These are phyloP conservation scores for Fusarium nelsonii DNA, from an alignment of 2,329 filamentous ascomycete genomes.

Conservation along the genomic window DNA sequence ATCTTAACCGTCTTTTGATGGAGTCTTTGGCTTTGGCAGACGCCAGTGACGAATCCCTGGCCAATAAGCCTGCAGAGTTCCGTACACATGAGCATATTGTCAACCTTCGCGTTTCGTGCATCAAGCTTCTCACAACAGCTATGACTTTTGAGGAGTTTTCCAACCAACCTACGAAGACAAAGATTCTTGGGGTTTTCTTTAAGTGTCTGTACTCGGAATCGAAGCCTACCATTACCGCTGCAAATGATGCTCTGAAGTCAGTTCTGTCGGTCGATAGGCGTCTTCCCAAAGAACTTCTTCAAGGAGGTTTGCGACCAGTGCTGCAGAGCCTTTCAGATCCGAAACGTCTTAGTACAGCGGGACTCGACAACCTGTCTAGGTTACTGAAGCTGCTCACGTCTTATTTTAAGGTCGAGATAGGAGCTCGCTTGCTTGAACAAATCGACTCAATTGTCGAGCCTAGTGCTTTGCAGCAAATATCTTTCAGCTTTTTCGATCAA, in stretches of 20 bases:
- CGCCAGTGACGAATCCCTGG: constrained; percentile 91
- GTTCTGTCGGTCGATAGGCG: constrained; percentile 91
- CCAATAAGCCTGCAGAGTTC: constrained; percentile 92
- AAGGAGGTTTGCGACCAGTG: constrained; percentile 94
- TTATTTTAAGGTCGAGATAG: constrained; percentile 99
- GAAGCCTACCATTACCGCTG: constrained; percentile 90
- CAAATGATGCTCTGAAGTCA: constrained; percentile 88
- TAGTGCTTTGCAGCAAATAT: constrained; percentile 84
- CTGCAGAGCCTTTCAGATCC: constrained; percentile 95
- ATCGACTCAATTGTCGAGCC: constrained; percentile 91
- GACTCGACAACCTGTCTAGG: constrained; percentile 89
- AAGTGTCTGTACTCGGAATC: constrained; percentile 96
- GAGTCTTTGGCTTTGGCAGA: constrained; percentile 95
- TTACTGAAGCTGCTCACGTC: constrained; percentile 92
- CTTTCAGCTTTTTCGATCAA: constrained; percentile 95
- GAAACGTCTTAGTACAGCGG: constrained; percentile 87
- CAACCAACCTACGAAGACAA: constrained; percentile 73
- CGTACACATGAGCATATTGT: constrained; percentile 96
- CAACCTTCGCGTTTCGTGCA: constrained; percentile 90
- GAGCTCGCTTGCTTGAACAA: constrained; percentile 90
- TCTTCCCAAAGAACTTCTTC: constrained; percentile 92
- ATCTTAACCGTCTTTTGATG: constrained; percentile 88
- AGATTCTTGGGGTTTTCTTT: constrained; percentile 96
- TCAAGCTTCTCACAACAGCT: constrained; percentile 91
- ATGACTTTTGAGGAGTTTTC: constrained; percentile 94